These are phyloP conservation scores for Trifolium repens DNA, from an alignment of 306 rosid genomes.

Conservation along the genomic window DNA sequence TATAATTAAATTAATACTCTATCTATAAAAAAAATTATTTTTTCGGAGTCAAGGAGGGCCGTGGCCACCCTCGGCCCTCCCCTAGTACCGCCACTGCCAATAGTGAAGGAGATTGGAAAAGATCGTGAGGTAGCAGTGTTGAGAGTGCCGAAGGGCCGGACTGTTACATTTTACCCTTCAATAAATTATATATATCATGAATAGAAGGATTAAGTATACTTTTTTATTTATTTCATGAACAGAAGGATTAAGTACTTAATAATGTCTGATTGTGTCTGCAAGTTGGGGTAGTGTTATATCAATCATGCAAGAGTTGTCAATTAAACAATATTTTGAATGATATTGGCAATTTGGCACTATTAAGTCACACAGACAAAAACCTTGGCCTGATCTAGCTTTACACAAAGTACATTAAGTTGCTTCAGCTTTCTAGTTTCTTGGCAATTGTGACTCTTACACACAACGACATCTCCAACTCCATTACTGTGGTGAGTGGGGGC, in stretches of 20 bases:
- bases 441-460: constrained; percentile 48
- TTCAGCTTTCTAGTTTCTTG: constrained; percentile 40
- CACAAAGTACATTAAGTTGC: constrained; percentile 44
- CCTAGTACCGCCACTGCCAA: too few relatives aligned
- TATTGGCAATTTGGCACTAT: constrained; percentile 45
- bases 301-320: constrained; percentile 40
- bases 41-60: too few relatives aligned
- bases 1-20: too few relatives aligned
- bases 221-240: neutral
- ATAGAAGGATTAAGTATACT: too few relatives aligned
- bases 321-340: constrained; percentile 34
- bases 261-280: constrained; percentile 30
- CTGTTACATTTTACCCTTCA: too few relatives aligned
- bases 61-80: too few relatives aligned
- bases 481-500: constrained; percentile 47
- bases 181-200: too few relatives aligned
- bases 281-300: constrained; percentile 33
- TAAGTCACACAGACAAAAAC: constrained; percentile 25
- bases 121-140: too few relatives aligned
- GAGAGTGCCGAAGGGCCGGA: too few relatives aligned
- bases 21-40: too few relatives aligned
- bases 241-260: constrained; percentile 37
- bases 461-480: constrained; percentile 48
- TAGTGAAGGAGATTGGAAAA: too few relatives aligned
- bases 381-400: constrained; percentile 33